Base-by-base conservation (phyloP, 345 rosid species). In the Crucihimalaya himalaica region DNA sequence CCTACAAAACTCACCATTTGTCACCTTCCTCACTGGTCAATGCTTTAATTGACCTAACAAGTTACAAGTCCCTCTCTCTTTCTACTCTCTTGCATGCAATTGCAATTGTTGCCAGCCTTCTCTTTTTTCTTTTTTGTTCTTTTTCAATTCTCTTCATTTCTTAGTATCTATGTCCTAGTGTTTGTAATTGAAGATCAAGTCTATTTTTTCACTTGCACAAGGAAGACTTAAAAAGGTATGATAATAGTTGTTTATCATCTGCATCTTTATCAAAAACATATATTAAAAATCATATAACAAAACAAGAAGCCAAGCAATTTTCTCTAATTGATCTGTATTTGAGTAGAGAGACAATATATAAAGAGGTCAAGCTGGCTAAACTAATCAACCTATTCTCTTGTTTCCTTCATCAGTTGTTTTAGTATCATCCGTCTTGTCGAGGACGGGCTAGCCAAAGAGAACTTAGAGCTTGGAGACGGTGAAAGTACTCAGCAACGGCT, bases 371-470 rank as follows among this genome's bases (percentile, higher is more conserved):
- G 70, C 56, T 54, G 56, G 75, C 80, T 75, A 76, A 76, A 76
- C 79, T 76, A 68, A 68, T 76, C 65, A 76, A 76, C 70, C 79
- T 76, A 76, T 52, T 69, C 74, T 61, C 62, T 58, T 66, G 12
- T 4, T 42, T 1, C 5, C 59, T 18, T 61, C 43, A 51, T 61
- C 31, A 39, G 37, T 63, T 25, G 13, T 19, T 66, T 48, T 39
- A 43, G 55, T 58, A 76, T 82, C 57, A 87, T 34, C 75, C 75
- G 43, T 92, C 97, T 66, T 88, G 96, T 8, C 96, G 87, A 2
- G 97, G 95, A 68, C 98, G 96, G 45, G 90, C 86, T 82, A 84
- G 15, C 99, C 99, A 96, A 43, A 92, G 91, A 15, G 99, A 92
- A 75, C 99, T 96, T 16, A 96, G 87, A 70, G 95, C 88, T 51